These are phyloP conservation scores for Linderina pennispora DNA, from an alignment of 192 early-diverging fungal genomes.

Conservation along the genomic window DNA sequence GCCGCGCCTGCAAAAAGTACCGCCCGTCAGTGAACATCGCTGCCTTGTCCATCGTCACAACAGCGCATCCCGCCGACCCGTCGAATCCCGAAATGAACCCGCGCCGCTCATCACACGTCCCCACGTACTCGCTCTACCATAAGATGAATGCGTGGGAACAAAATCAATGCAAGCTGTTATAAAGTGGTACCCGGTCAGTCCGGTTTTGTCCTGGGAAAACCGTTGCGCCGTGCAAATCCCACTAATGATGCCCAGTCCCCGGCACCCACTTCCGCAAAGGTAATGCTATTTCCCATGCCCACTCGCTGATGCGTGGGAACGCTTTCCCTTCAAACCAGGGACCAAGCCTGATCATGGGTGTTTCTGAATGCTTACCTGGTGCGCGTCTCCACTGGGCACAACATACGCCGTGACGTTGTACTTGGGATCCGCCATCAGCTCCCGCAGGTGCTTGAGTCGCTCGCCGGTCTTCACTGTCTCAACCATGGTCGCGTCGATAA, in stretches of 20 bases:
- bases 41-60: slow-evolving; percentile 73
- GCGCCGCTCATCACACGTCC: slow-evolving; percentile 80
- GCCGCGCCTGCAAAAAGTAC: slow-evolving; percentile 93
- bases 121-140: slow-evolving; percentile 88
- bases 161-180: too few species aligned
- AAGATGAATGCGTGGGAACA: neutral
- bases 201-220: too few species aligned
- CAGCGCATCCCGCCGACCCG: slow-evolving; percentile 95
- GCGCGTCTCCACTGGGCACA: slow-evolving; percentile 93
- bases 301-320: too few species aligned
- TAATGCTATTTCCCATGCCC: too few species aligned
- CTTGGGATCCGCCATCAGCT: slow-evolving; percentile 49
- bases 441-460: slow-evolving; percentile 54
- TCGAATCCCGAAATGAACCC: slow-evolving; percentile 91
- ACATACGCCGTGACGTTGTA: slow-evolving; percentile 61
- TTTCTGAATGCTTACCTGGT: slow-evolving; percentile 86
- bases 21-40: slow-evolving; percentile 96
- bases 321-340: too few species aligned
- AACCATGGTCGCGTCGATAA: slow-evolving; percentile 8
- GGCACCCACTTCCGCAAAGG: too few species aligned
- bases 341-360: too few species aligned
- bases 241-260: too few species aligned
- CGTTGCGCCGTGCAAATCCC: too few species aligned
- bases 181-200: too few species aligned
- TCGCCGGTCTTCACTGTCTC: slow-evolving; percentile 45